Evolutionary conservation across 225 moss, liverwort and hornwort genomes (phyloP).

Genomic region (Polytrichum commune): DNA sequence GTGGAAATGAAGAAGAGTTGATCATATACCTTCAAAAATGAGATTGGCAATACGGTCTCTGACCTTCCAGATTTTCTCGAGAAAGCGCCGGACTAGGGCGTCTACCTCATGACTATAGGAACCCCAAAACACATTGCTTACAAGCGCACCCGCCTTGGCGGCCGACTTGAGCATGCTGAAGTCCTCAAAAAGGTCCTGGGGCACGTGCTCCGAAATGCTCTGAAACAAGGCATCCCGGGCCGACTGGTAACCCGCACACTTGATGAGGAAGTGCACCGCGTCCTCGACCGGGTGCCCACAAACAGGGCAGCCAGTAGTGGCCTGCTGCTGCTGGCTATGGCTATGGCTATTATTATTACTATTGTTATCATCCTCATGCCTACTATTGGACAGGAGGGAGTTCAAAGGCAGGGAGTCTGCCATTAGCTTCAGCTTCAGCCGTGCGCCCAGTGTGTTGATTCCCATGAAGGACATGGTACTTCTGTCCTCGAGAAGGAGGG

Average conservation of each 20-base stretch:
- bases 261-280: conserved; percentile 35
- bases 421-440: conserved; percentile 19
- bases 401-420: conserved; percentile 23
- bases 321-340: background rate
- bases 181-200: conserved; percentile 29
- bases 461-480: conserved; percentile 1
- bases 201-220: conserved; percentile 29
- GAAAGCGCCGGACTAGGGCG: conserved; percentile 23
- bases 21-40: conserved; percentile 21
- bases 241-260: conserved; percentile 29
- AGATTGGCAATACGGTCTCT: conserved; percentile 30
- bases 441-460: conserved; percentile 18
- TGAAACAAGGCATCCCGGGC: conserved; percentile 25
- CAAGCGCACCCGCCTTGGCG: conserved; percentile 29
- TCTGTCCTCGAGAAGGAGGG: background rate
- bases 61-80: conserved; percentile 34
- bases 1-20: background rate
- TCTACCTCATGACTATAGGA: conserved; percentile 28
- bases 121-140: conserved; percentile 27
- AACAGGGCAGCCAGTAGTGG: conserved; percentile 21
- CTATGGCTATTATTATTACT: too few species aligned
- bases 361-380: conserved; percentile 7
- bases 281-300: conserved; percentile 32
- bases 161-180: conserved; percentile 36
- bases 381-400: background rate